phyloP scores from a whole-genome alignment of 176 grass and related monocot genomes.

The Secale cereale region DNA sequence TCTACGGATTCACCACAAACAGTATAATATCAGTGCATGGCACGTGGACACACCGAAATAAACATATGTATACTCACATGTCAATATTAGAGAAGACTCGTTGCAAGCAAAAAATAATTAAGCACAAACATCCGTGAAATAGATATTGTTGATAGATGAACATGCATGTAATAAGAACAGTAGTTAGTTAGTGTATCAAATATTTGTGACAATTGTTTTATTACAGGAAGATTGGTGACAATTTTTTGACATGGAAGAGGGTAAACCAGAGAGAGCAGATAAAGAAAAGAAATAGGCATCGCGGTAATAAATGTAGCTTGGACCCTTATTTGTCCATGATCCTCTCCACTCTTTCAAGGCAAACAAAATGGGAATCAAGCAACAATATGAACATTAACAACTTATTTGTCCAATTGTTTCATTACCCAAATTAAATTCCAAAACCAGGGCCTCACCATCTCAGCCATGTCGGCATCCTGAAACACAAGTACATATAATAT shows the following conservation, averaged over 20 bases:
- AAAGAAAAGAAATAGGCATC: neutral
- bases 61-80: neutral
- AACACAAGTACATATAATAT: neutral
- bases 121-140: neutral
- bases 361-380: constrained; percentile 46
- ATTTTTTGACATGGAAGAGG: constrained; percentile 61
- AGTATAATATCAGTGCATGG: too few species aligned
- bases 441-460: constrained; percentile 39
- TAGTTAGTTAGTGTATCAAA: constrained; percentile 22
- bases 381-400: constrained; percentile 16
- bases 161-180: neutral
- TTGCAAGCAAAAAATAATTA: neutral
- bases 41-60: neutral
- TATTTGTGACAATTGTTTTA: constrained; percentile 34
- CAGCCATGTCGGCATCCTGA: constrained; percentile 33
- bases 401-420: constrained; percentile 44
- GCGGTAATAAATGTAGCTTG: constrained; percentile 36
- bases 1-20: too few species aligned
- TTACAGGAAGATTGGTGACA: constrained; percentile 1
- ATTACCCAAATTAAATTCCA: neutral
- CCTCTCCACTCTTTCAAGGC: constrained; percentile 37
- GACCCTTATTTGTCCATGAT: constrained; percentile 8
- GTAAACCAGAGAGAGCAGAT: neutral
- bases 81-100: neutral
- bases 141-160: neutral